Percentiles rank a stretch among this genome's conserved stretches.
Conservation (phyloP, 108 stramenopile genomes). For the Pseudonitzschia multistriata region DNA sequence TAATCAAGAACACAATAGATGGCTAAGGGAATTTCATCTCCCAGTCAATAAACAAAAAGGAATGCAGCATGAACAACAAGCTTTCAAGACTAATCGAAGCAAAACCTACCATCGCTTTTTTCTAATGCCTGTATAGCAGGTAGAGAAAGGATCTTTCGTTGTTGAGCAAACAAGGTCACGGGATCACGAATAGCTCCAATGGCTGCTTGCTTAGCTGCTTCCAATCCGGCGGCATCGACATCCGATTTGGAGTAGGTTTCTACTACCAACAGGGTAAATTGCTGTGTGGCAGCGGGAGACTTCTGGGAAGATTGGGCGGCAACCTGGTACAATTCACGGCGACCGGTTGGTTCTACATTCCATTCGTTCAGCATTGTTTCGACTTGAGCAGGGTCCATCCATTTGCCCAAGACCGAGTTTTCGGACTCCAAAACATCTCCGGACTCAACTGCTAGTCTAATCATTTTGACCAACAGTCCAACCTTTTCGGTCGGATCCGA, state of each 20-base stretch:
- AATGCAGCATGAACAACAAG: not conserved
- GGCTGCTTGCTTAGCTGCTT: slow-evolving; percentile 66
- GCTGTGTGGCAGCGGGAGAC: slow-evolving; percentile 46
- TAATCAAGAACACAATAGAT: not conserved
- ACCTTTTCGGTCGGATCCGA: slow-evolving; percentile 58
- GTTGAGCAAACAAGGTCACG: slow-evolving; percentile 67
- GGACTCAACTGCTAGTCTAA: slow-evolving; percentile 40
- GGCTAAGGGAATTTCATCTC: not conserved
- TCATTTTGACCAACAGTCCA: slow-evolving; percentile 54
- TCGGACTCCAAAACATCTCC: slow-evolving; percentile 28
- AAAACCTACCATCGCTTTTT: slow-evolving; percentile 22
- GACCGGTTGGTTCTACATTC: slow-evolving; percentile 27
- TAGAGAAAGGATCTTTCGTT: slow-evolving; percentile 60
- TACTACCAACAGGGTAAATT: slow-evolving; percentile 60
- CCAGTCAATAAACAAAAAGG: not conserved
- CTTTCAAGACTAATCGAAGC: not conserved
- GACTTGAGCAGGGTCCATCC: slow-evolving; percentile 33
- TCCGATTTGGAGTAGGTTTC: slow-evolving; percentile 66
- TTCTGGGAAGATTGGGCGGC: slow-evolving; percentile 42
- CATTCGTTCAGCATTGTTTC: slow-evolving; percentile 47
- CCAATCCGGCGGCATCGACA: slow-evolving; percentile 52
- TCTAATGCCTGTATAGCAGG: slow-evolving; percentile 68
- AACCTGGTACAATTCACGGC: slow-evolving; percentile 57
- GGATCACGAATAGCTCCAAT: slow-evolving; percentile 81
- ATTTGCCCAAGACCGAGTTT: slow-evolving; percentile 45